A percentile compares a stretch with the other conserved stretches of the same genome.
Conservation (phyloP, 164 flowering plant species). For the Tetracentron sinense region DNA sequence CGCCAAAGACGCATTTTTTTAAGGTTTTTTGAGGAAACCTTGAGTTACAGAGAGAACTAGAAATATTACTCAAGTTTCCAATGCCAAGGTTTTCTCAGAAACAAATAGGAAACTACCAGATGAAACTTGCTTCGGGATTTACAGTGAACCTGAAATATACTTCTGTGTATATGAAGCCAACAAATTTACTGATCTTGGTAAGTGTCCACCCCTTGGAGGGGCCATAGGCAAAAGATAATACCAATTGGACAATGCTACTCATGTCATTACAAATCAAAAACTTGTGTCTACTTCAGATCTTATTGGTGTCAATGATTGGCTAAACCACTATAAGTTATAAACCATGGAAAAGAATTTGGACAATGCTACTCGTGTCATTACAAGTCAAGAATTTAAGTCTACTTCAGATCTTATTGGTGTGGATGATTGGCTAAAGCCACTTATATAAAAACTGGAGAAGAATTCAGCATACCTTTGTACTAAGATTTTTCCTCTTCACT, state of each 20-base stretch:
- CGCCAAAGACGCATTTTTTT: too few species aligned
- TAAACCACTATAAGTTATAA: too few species aligned
- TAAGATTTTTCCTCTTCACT: constrained; percentile 51
- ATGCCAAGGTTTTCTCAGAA: too few species aligned
- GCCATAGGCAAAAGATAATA: background rate
- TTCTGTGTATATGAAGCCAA: background rate
- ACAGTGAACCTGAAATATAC: too few species aligned
- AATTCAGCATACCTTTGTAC: constrained; percentile 51
- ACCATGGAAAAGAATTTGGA: too few species aligned
- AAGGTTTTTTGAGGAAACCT: too few species aligned
- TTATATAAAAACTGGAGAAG: background rate
- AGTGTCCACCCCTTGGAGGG: too few species aligned
- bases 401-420: background rate
- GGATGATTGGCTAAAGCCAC: background rate
- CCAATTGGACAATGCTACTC: background rate
- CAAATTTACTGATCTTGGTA: background rate
- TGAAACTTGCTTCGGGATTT: too few species aligned
- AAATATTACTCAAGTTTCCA: too few species aligned
- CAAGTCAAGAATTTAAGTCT: background rate
- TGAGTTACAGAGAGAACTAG: too few species aligned
- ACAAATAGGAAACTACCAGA: too few species aligned
- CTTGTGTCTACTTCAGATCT: background rate
- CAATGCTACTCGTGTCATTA: background rate
- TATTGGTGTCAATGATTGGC: too few species aligned
- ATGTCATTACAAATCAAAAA: background rate